These are phyloP conservation scores for Leptographium lundbergii DNA, from an alignment of 2,329 filamentous ascomycete species.

Conservation along the genomic window DNA sequence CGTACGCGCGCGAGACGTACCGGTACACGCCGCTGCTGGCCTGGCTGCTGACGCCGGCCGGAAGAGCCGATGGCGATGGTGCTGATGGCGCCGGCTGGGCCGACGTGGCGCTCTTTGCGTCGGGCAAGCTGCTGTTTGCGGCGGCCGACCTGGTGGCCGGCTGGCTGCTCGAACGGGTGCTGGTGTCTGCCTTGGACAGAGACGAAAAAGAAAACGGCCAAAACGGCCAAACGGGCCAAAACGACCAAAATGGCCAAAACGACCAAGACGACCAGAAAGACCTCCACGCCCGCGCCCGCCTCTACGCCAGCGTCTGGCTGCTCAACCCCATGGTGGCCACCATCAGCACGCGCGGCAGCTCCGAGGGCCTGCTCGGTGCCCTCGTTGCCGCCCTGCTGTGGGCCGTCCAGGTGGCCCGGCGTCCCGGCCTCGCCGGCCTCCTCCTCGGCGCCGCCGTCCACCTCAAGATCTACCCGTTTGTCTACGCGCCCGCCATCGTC, in stretches of 20 bases:
- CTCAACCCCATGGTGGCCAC: slow-evolving; percentile 97
- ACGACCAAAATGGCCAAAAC: neutral
- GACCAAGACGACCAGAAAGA: too few relatives aligned
- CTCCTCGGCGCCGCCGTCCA: slow-evolving; percentile 78
- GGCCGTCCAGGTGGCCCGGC: slow-evolving; percentile 52
- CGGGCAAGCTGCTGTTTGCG: slow-evolving; percentile 81
- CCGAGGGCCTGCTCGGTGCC: slow-evolving; percentile 78
- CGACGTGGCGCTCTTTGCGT: slow-evolving; percentile 52
- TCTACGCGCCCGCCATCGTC: slow-evolving; percentile 72
- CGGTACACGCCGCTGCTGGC: slow-evolving; percentile 90
- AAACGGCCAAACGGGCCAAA: neutral
- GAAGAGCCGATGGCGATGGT: slow-evolving; percentile 27
- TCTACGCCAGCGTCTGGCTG: slow-evolving; percentile 79
- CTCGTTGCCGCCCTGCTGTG: slow-evolving; percentile 74
- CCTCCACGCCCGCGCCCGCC: slow-evolving; percentile 41
- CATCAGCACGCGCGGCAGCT: slow-evolving; percentile 89
- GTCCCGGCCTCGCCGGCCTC: slow-evolving; percentile 53
- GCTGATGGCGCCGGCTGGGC: slow-evolving; percentile 17
- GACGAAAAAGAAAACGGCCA: too few relatives aligned
- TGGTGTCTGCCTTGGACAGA: too few relatives aligned
- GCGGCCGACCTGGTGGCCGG: slow-evolving; percentile 73
- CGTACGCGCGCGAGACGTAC: slow-evolving; percentile 87
- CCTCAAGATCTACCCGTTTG: slow-evolving; percentile 98
- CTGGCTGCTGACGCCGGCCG: slow-evolving; percentile 78
- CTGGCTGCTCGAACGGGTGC: slow-evolving; percentile 49